Evolutionary conservation across 1,284 basidiomycete genomes (phyloP), one percentile per base, ranked within the genome.

Genomic region (Trichosporon faecale): DNA sequence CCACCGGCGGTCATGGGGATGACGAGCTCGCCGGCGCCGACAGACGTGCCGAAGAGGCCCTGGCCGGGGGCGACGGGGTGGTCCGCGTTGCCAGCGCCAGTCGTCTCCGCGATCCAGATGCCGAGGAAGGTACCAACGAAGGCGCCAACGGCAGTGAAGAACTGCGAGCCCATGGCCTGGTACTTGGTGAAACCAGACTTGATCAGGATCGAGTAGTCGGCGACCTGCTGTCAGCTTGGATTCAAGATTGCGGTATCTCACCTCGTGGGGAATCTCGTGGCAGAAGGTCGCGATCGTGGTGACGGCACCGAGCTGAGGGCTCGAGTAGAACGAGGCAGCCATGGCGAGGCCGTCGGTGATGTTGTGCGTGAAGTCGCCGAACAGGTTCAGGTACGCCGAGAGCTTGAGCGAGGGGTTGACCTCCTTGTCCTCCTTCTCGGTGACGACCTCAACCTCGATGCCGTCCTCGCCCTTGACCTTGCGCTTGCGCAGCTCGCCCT

Each of bases 81-180:
- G 1, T 72, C 73, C 52, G 75, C 72, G 72, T 78, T 75, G n/a
- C 76, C 78, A 1, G 80, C 84, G 46, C 83, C 82, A 31, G 85
- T 85, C 49, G 80, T 83, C 75, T 83, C 82, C 16, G 90, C 85
- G 68, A 94, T 91, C 67, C 89, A 91, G 79, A 94, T 95, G 49
- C 93, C 93, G 83, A 95, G 90, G 81, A 94, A 93, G 46, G 93
- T 95, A 86, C 91, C 85, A 79, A 94, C 91, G 82, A 94, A 94
- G 40, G 93, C 93, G 67, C 93, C 93, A 68, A 94, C 87, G 33
- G 93, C 93, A 44, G 93, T 95, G 72, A 94, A 81, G 83, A 94
- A 95, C 79, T 95, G 93, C 60, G 91, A 91, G 76, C 91, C 90
- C 92, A 95, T 94, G 2, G 93, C 93, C 81, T 94, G 91, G 74